phyloP scores from a whole-genome alignment of 306 rosid genomes.

The Morella rubra region DNA sequence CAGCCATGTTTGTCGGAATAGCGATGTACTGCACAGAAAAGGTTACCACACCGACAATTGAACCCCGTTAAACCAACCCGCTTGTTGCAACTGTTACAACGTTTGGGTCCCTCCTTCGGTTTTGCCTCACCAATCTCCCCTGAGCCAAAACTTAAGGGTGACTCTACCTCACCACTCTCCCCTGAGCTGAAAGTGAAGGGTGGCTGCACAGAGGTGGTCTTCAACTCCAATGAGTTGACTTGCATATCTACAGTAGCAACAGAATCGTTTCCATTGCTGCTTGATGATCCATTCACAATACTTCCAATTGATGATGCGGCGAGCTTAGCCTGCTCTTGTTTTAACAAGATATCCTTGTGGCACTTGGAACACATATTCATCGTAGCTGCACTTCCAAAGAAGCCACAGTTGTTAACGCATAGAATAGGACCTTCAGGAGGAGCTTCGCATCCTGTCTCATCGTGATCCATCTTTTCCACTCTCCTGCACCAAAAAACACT shows the following conservation, averaged over 20 bases:
- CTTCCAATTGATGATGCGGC: slow-evolving; percentile 84
- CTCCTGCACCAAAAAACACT: slow-evolving; percentile 42
- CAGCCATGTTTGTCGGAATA: slow-evolving; percentile 87
- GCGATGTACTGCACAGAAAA: slow-evolving; percentile 79
- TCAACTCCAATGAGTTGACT: slow-evolving; percentile 45
- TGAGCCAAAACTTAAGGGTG: slow-evolving; percentile 42
- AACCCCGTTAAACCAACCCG: slow-evolving; percentile 90
- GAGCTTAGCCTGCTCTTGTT: slow-evolving; percentile 81
- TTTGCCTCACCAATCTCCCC: slow-evolving; percentile 48
- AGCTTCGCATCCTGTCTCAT: slow-evolving; percentile 91
- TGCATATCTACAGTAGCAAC: slow-evolving; percentile 42
- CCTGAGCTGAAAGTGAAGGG: slow-evolving; percentile 41
- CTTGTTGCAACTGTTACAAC: slow-evolving; percentile 83
- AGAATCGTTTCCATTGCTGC: slow-evolving; percentile 48
- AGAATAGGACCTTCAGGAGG: slow-evolving; percentile 86
- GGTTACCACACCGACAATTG: slow-evolving; percentile 79
- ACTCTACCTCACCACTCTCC: slow-evolving; percentile 47
- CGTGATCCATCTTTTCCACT: slow-evolving; percentile 75
- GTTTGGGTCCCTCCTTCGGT: slow-evolving; percentile 77
- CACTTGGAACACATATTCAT: slow-evolving; percentile 97
- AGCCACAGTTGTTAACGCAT: slow-evolving; percentile 89
- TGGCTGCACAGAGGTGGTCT: slow-evolving; percentile 39
- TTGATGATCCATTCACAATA: slow-evolving; percentile 77
- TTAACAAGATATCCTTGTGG: slow-evolving; percentile 80
- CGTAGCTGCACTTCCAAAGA: slow-evolving; percentile 87